A percentile compares a stretch with the other conserved stretches of the same genome.
Conservation (phyloP, 345 rosid genomes). For the Pistacia integerrima region DNA sequence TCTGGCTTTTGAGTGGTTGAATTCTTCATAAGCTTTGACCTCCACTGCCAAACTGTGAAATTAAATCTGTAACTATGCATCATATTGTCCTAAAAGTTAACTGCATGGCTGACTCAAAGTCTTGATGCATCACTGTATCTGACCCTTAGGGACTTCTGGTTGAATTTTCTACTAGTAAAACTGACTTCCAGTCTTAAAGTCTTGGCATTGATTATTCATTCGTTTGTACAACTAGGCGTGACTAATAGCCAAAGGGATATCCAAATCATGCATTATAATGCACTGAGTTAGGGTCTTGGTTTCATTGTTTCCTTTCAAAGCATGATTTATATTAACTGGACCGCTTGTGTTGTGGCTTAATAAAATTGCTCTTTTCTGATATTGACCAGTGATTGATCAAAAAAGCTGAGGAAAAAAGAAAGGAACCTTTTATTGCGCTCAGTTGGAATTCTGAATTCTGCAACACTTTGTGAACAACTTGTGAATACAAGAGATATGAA, state of each 20-base stretch:
- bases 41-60: background rate
- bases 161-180: too few relatives aligned
- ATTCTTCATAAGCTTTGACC: slow-evolving; percentile 5
- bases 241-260: background rate
- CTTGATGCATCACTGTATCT: background rate
- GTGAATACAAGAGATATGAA: background rate
- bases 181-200: too few relatives aligned
- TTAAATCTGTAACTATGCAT: background rate
- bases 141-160: too few relatives aligned
- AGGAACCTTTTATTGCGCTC: background rate
- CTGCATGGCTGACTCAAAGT: background rate
- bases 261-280: background rate
- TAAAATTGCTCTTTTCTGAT: background rate
- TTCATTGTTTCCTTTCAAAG: background rate
- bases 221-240: too few relatives aligned
- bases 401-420: background rate
- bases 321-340: background rate
- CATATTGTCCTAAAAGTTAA: background rate
- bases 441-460: background rate
- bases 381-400: background rate
- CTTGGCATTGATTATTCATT: background rate
- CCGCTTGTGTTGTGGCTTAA: background rate
- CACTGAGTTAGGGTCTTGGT: too few relatives aligned
- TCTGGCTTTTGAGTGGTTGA: slow-evolving; percentile 13
- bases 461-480: background rate